Evolutionary conservation across 257 asterid species (phyloP), one percentile per base, ranked within the genome.

Genomic region (Catharanthus roseus): DNA sequence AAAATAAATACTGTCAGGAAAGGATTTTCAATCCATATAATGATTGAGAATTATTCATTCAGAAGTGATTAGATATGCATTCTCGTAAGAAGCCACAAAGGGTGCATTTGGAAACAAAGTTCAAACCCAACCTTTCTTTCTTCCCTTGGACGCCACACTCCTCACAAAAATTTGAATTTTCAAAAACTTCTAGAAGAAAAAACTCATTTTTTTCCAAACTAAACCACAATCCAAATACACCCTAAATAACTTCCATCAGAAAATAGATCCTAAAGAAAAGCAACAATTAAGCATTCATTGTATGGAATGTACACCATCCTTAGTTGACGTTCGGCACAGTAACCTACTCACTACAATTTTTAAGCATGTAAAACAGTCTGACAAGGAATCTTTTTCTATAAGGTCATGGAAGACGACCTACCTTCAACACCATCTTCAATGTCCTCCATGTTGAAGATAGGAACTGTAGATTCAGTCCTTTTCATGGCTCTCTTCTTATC

Each of bases 381-480:
- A 38, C 34, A 9, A 31, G 41, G 72, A 53, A 65, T 39, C 23
- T 54, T 41, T 10, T 38, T 19, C 19, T 11, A 39, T 28, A n/a
- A 72, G 36, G 23, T 0, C 57, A 73, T 41, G 23, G 18, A 39
- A 73, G n/a, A 49, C 3, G 65, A 65, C 74, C n/a, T 79, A 86
- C 98, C 98, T 88, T 92, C 96, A 10, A 89, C 89, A 24, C 95
- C 97, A 75, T 89, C 96, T 85, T 91, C 97, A 38, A 86, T 82
- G 79, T 92, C 95, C 79, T 89, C 98, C 84, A 86, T 80, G 71
- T 83, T 89, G 77, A 87, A 87, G 73, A 89, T 89, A 0, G 96
- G 97, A 81, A 89, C 74, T 63, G 88, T 86, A 13, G 95, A 89
- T 77, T 91, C 96, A n/a, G 93, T 91, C 77, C 91, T 84, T 82